phyloP scores from a whole-genome alignment of 2,329 filamentous ascomycete species.

The Colletotrichum gloeosporioides region DNA sequence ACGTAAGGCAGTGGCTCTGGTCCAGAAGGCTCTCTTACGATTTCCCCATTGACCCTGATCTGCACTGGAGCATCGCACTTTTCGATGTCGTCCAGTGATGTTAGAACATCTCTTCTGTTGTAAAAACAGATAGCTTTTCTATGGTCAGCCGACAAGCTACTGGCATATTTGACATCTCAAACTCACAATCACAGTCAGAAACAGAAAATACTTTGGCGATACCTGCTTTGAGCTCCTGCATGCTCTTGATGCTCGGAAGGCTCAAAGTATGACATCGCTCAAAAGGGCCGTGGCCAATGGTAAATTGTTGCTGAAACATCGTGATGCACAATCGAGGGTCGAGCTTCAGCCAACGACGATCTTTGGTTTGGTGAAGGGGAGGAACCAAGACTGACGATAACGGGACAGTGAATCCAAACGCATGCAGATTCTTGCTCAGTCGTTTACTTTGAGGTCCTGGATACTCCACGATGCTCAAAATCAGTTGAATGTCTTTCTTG shows the following conservation, averaged over 20 bases:
- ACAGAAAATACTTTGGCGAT: not conserved
- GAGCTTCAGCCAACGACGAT: not conserved
- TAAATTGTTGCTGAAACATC: constrained; percentile 9
- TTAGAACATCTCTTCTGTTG: not conserved
- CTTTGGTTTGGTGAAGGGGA: not conserved
- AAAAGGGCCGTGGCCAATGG: not conserved
- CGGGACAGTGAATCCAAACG: accelerated
- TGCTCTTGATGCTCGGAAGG: not conserved
- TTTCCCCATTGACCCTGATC: not conserved
- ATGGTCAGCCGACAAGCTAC: not conserved
- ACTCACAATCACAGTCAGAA: not conserved
- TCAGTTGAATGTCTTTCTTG: not conserved
- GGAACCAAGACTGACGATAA: not conserved
- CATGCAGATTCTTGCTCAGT: too few relatives aligned
- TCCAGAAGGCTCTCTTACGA: not conserved
- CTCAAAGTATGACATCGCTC: constrained; percentile 3
- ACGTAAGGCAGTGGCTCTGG: not conserved
- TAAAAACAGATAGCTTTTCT: not conserved
- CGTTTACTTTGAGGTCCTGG: not conserved
- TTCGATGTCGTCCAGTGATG: not conserved
- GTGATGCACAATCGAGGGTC: not conserved
- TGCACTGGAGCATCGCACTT: not conserved
- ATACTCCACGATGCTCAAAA: not conserved
- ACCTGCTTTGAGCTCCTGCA: constrained; percentile 1
- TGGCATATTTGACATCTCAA: accelerated